Evolutionary conservation across 306 rosid genomes (phyloP).

Genomic region (Fragaria nilgerrensis): DNA sequence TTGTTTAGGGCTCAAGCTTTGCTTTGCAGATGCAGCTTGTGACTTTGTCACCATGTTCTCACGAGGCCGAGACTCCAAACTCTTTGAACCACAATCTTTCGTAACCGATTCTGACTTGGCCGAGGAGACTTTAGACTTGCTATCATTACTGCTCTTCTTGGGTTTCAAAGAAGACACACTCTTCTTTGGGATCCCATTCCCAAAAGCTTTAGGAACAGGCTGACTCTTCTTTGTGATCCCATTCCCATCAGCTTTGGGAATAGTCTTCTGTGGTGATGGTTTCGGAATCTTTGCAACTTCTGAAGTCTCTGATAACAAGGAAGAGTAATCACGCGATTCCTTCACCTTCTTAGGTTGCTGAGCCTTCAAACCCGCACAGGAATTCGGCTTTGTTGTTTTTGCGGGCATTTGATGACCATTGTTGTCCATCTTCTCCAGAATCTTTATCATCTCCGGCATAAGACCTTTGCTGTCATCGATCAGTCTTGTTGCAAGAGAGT

Average conservation of each 20-base stretch:
- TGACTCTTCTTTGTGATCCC: not conserved
- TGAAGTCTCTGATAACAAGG: not conserved
- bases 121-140: not conserved
- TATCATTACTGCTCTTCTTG: not conserved
- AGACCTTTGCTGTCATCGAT: not conserved
- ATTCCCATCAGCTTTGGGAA: not conserved
- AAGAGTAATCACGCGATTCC: constrained; percentile 2
- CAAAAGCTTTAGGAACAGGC: not conserved
- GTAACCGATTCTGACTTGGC: not conserved
- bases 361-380: not conserved
- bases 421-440: not conserved
- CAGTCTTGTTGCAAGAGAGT: not conserved
- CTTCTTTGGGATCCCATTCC: not conserved
- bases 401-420: not conserved
- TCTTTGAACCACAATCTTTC: not conserved
- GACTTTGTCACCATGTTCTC: not conserved
- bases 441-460: not conserved
- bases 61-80: not conserved
- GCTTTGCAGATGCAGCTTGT: not conserved
- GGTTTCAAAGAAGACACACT: not conserved
- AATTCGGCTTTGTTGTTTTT: not conserved
- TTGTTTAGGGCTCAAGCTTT: not conserved
- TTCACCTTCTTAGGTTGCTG: not conserved
- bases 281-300: not conserved
- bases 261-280: not conserved